Evolutionary conservation across 1,284 basidiomycete genomes (phyloP).

Genomic region (Moniliella sp.): DNA sequence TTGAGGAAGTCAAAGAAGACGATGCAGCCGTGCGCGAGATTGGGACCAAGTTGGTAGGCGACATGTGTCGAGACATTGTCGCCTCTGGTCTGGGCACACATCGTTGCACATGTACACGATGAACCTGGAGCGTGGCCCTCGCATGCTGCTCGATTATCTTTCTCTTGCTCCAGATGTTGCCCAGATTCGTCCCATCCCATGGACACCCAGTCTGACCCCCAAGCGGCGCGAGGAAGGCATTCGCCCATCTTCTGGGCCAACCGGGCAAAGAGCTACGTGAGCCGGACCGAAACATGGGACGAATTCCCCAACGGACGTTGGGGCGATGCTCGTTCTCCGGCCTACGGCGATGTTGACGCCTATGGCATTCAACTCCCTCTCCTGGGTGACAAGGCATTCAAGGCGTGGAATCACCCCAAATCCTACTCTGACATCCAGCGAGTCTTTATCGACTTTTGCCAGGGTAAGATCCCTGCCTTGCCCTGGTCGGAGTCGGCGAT

Average conservation of each 20-base stretch:
- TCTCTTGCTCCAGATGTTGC: constrained; percentile 21
- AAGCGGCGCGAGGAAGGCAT: constrained; percentile 31
- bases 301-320: constrained; percentile 98
- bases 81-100: constrained; percentile 17
- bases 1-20: constrained; percentile 62
- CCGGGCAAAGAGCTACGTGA: constrained; percentile 26
- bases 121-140: constrained; percentile 30
- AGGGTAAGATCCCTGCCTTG: constrained; percentile 41
- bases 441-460: constrained; percentile 34
- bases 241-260: constrained; percentile 34
- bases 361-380: constrained; percentile 45
- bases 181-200: constrained; percentile 26
- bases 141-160: constrained; percentile 32
- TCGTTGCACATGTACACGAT: constrained; percentile 33
- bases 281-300: constrained; percentile 50
- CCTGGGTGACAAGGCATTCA: constrained; percentile 53
- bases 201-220: constrained; percentile 26
- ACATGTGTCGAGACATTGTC: constrained; percentile 29
- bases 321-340: constrained; percentile 83
- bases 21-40: constrained; percentile 21
- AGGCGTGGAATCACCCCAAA: constrained; percentile 13
- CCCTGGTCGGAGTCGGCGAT: constrained; percentile 84
- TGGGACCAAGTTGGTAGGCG: constrained; percentile 19
- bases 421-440: constrained; percentile 20
- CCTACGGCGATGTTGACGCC: constrained; percentile 89